phyloP scores from a whole-genome alignment of 306 rosid species.

The Fragaria iinumae region DNA sequence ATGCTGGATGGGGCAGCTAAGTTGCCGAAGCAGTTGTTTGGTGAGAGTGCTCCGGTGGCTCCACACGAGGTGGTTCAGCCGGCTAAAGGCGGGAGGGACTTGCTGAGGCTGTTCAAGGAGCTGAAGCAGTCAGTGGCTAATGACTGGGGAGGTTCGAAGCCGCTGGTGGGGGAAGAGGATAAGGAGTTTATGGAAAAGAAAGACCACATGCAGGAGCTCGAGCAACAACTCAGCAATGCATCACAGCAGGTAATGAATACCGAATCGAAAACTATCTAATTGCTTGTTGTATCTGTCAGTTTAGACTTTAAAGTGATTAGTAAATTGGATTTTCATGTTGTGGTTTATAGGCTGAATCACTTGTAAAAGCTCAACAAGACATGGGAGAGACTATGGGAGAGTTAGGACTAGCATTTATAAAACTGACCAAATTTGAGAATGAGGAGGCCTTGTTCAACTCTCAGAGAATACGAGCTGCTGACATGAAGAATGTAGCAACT shows the following conservation, averaged over 20 bases:
- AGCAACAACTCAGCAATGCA: constrained; percentile 62
- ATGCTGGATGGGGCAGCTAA: constrained; percentile 94
- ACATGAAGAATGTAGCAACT: constrained; percentile 85
- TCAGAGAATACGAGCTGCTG: constrained; percentile 73
- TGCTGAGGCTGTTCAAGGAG: constrained; percentile 87
- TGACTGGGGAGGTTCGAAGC: constrained; percentile 85
- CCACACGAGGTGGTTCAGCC: constrained; percentile 80
- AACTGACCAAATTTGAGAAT: constrained; percentile 81
- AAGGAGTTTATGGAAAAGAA: constrained; percentile 82
- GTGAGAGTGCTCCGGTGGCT: constrained; percentile 46
- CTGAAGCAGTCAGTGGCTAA: constrained; percentile 76
- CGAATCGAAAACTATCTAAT: neutral
- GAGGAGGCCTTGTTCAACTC: constrained; percentile 65
- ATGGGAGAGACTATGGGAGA: constrained; percentile 96
- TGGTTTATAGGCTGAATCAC: constrained; percentile 74
- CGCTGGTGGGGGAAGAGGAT: constrained; percentile 81
- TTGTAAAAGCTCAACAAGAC: constrained; percentile 94
- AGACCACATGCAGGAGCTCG: constrained; percentile 66
- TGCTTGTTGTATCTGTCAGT: neutral
- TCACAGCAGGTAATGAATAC: constrained; percentile 71
- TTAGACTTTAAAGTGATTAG: neutral
- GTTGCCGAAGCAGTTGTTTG: constrained; percentile 72
- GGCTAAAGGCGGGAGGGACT: constrained; percentile 83
- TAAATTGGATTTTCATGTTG: constrained; percentile 14
- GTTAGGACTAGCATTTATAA: constrained; percentile 78